Conservation (phyloP, 2,329 filamentous ascomycete species). For the Karstenula rhodostoma region DNA sequence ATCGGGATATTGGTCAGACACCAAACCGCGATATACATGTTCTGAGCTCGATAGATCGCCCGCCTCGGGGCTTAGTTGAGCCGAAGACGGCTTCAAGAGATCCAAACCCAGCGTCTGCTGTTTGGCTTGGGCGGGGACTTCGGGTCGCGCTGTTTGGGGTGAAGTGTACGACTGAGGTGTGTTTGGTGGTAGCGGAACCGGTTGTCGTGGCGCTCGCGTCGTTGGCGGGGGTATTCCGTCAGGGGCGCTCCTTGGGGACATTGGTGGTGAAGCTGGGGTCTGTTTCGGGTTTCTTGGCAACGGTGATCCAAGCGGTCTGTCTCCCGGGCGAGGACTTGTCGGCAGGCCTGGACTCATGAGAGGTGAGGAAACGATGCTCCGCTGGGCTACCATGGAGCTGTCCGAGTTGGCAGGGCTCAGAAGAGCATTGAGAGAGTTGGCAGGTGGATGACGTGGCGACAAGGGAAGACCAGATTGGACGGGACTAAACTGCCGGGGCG, state of each 20-base stretch:
- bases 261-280: slow-evolving; percentile 68
- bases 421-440: slow-evolving; percentile 53
- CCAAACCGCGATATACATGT: slow-evolving; percentile 76
- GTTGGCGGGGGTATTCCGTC: slow-evolving; percentile 65
- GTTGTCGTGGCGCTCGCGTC: slow-evolving; percentile 75
- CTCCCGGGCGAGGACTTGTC: slow-evolving; percentile 67
- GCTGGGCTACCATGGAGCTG: slow-evolving; percentile 50
- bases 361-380: slow-evolving; percentile 53
- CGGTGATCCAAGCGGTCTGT: slow-evolving; percentile 67
- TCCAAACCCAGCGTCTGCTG: slow-evolving; percentile 30
- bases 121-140: slow-evolving; percentile 42
- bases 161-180: slow-evolving; percentile 71
- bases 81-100: slow-evolving; percentile 40
- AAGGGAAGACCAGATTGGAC: slow-evolving; percentile 45
- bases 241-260: slow-evolving; percentile 66
- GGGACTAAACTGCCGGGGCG: slow-evolving; percentile 43
- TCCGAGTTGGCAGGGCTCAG: slow-evolving; percentile 59
- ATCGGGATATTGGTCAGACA: slow-evolving; percentile 86
- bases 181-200: slow-evolving; percentile 75
- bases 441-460: slow-evolving; percentile 48
- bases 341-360: slow-evolving; percentile 70
- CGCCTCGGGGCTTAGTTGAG: slow-evolving; percentile 45
- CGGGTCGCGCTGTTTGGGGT: slow-evolving; percentile 53
- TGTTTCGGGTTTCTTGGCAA: slow-evolving; percentile 65
- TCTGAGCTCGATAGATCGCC: slow-evolving; percentile 49